A percentile compares a stretch with the other conserved stretches of the same genome.
phyloP scores from a whole-genome alignment of 306 rosid species.

The Cucurbita pepo region DNA sequence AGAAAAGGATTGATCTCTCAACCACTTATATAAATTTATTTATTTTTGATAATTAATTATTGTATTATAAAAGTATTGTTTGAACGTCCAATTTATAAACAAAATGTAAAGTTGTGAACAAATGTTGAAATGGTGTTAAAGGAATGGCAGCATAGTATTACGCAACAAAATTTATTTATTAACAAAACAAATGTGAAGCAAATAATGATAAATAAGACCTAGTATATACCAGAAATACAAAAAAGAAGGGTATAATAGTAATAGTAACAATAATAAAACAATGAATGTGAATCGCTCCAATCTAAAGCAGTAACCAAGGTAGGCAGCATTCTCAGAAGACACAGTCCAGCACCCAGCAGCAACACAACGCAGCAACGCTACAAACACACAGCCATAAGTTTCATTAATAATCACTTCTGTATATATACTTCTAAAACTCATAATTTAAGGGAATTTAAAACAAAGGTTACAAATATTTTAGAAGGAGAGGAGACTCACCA shows the following conservation, averaged over 20 bases:
- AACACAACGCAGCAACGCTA: slow-evolving; percentile 9
- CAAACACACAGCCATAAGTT: background rate
- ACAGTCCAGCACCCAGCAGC: slow-evolving; percentile 13
- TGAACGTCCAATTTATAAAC: no score
- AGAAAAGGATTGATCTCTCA: no score
- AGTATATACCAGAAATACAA: background rate
- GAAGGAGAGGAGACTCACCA: background rate
- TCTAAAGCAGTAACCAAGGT: background rate
- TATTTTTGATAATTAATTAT: no score
- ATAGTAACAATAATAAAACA: background rate
- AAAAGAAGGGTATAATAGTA: background rate
- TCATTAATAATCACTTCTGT: no score
- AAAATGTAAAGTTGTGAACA: no score
- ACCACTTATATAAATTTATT: no score
- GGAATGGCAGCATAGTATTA: no score
- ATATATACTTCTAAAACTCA: no score
- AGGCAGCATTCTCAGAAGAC: background rate
- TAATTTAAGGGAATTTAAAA: no score
- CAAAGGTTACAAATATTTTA: background rate
- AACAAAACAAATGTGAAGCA: background rate
- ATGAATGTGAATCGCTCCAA: background rate
- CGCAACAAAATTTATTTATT: background rate
- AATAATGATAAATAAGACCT: background rate
- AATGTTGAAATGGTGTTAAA: no score
- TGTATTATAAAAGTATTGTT: no score